Evolutionary conservation across 805 yeast species (phyloP).

Genomic region (Cyberlindnera petersonii): DNA sequence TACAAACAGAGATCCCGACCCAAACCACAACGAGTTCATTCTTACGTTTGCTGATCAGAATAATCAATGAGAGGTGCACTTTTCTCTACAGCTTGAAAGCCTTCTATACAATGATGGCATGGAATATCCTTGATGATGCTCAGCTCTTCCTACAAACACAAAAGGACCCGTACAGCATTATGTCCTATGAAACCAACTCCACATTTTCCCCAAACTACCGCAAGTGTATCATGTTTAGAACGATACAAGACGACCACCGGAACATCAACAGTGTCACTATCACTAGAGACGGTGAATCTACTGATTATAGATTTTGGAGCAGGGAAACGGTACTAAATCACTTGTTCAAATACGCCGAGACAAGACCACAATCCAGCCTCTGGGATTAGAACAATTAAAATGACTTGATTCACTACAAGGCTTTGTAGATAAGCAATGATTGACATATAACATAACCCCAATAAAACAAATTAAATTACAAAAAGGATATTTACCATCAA

Average conservation of each 20-base stretch:
- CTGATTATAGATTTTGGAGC: constrained; percentile 23
- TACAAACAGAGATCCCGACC: constrained; percentile 19
- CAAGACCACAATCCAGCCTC: constrained; percentile 5
- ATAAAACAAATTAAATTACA: constrained; percentile 14
- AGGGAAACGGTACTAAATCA: constrained; percentile 12
- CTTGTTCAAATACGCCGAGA: constrained; percentile 6
- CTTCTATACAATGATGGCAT: constrained; percentile 20
- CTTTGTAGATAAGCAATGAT: constrained; percentile 14
- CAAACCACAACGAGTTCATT: constrained; percentile 8
- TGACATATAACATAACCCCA: constrained; percentile 20
- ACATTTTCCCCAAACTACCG: constrained; percentile 18
- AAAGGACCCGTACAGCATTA: constrained; percentile 8
- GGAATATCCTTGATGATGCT: constrained; percentile 21
- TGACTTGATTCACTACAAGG: constrained; percentile 2
- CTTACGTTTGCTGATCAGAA: neutral
- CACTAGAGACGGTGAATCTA: neutral
- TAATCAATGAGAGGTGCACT: neutral
- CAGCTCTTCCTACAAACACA: constrained; percentile 3
- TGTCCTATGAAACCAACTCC: constrained; percentile 16
- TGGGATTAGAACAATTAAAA: too few relatives aligned
- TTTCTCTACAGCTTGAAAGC: constrained; percentile 1
- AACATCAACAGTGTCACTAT: neutral
- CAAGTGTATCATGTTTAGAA: constrained; percentile 7
- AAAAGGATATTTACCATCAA: constrained; percentile 14
- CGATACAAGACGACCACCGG: too few relatives aligned